Conservation (phyloP, 371 early-diverging fungal species). For the Syncephalastrum contaminatum region DNA sequence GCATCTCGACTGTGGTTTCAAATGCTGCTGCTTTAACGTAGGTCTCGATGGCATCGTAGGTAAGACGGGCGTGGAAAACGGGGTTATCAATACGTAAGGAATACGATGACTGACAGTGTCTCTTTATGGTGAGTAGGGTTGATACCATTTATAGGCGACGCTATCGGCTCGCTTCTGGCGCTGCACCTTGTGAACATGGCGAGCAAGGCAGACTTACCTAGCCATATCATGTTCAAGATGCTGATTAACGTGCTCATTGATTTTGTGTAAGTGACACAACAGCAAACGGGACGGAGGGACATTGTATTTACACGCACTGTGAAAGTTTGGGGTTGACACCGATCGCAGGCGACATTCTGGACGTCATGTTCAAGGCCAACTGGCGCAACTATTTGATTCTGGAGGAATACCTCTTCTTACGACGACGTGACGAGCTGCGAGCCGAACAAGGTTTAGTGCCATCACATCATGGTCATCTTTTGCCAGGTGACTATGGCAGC, state of each 20-base stretch:
- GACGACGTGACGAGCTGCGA: slow-evolving; percentile 39
- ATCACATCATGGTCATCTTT: no score
- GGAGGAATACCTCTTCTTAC: slow-evolving; percentile 40
- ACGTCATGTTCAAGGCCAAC: slow-evolving; percentile 50
- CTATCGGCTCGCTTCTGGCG: slow-evolving; percentile 34
- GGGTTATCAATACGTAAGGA: background rate
- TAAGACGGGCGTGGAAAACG: slow-evolving; percentile 13
- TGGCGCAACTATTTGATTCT: slow-evolving; percentile 44
- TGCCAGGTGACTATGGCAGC: no score
- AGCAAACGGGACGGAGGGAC: background rate
- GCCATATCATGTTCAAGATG: slow-evolving; percentile 37
- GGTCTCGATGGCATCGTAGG: slow-evolving; percentile 54
- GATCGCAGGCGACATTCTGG: slow-evolving; percentile 48
- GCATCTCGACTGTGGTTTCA: slow-evolving; percentile 38
- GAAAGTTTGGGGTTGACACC: slow-evolving; percentile 42
- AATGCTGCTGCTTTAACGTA: slow-evolving; percentile 45
- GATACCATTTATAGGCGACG: slow-evolving; percentile 51
- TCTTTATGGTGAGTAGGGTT: slow-evolving; percentile 29
- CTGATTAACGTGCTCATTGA: slow-evolving; percentile 45
- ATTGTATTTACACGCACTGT: slow-evolving; percentile 1
- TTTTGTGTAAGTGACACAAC: slow-evolving; percentile 22
- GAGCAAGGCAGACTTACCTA: slow-evolving; percentile 37
- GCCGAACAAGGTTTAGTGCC: slow-evolving; percentile 22
- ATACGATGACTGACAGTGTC: background rate
- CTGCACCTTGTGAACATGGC: slow-evolving; percentile 38